Percentiles rank a stretch among this genome's conserved stretches.
Conservation (phyloP, 129 eudicot genomes). For the Solidago caesia region DNA sequence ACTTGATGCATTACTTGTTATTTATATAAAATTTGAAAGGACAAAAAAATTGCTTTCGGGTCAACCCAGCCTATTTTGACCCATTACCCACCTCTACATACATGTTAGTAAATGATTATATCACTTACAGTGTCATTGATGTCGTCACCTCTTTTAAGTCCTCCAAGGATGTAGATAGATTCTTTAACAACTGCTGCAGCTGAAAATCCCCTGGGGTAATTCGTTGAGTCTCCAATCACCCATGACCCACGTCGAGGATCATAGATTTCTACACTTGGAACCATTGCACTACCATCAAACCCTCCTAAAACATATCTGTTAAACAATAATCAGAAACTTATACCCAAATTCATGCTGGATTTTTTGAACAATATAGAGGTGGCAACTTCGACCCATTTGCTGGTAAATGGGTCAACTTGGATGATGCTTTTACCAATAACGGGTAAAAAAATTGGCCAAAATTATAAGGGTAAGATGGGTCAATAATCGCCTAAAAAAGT, state of each 20-base stretch:
- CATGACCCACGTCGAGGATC: slow-evolving; percentile 73
- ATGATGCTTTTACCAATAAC: not conserved
- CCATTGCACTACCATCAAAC: slow-evolving; percentile 61
- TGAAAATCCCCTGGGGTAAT: slow-evolving; percentile 54
- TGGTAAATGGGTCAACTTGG: not conserved
- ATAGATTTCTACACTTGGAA: slow-evolving; percentile 50
- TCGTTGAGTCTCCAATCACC: slow-evolving; percentile 65
- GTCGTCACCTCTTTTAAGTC: slow-evolving; percentile 36
- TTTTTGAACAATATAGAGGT: not conserved
- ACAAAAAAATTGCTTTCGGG: not conserved
- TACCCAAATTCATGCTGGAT: not conserved
- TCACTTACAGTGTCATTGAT: slow-evolving; percentile 47
- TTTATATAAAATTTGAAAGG: not conserved
- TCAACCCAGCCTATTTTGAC: not conserved
- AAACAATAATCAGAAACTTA: not conserved
- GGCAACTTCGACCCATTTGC: not conserved
- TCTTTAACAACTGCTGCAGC: slow-evolving; percentile 56
- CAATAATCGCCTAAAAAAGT: not conserved
- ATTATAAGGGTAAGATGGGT: not conserved
- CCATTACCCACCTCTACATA: not conserved
- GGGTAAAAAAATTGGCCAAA: not conserved
- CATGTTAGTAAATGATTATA: not conserved
- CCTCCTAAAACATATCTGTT: slow-evolving; percentile 76
- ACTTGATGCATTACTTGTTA: too few species aligned
- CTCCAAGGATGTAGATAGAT: slow-evolving; percentile 61